phyloP scores from a whole-genome alignment of 2,329 filamentous ascomycete species.

The Microcyclospora tardicrescens region DNA sequence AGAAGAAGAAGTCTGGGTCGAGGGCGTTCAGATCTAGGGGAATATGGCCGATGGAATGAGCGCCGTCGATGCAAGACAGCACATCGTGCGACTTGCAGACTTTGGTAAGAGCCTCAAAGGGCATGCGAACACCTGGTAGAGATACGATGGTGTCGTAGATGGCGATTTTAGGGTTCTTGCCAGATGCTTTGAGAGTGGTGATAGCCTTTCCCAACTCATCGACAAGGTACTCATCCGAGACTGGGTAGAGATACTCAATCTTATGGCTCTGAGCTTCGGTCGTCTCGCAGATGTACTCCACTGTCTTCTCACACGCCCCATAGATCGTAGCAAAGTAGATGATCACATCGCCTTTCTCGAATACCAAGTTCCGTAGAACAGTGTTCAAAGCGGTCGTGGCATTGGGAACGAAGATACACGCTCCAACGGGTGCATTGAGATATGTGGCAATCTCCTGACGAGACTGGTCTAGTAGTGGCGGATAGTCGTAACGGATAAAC shows the following conservation, averaged over 20 bases:
- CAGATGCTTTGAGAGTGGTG: slow-evolving; percentile 34
- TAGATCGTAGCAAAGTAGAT: slow-evolving; percentile 71
- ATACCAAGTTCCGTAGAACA: slow-evolving; percentile 62
- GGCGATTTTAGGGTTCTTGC: slow-evolving; percentile 53
- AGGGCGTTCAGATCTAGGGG: slow-evolving; percentile 51
- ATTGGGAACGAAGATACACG: slow-evolving; percentile 67
- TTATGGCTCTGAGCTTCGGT: slow-evolving; percentile 37
- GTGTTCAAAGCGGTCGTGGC: slow-evolving; percentile 69
- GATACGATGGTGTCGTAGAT: slow-evolving; percentile 73
- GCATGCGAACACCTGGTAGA: slow-evolving; percentile 64
- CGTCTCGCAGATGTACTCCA: slow-evolving; percentile 61
- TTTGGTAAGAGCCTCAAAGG: slow-evolving; percentile 54
- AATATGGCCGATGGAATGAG: slow-evolving; percentile 73
- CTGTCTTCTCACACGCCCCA: slow-evolving; percentile 59
- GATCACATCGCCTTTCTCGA: slow-evolving; percentile 59
- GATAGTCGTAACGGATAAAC: slow-evolving; percentile 60
- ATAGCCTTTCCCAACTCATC: slow-evolving; percentile 48
- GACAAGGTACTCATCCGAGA: slow-evolving; percentile 55
- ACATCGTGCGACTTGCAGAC: slow-evolving; percentile 56
- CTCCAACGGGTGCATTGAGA: slow-evolving; percentile 51
- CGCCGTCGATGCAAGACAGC: slow-evolving; percentile 67
- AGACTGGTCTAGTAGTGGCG: slow-evolving; percentile 48
- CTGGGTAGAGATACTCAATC: slow-evolving; percentile 55
- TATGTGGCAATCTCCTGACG: slow-evolving; percentile 52
- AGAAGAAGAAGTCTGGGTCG: slow-evolving; percentile 75